These are phyloP conservation scores for Malus asiatica DNA, from an alignment of 306 rosid species.

Conservation along the genomic window DNA sequence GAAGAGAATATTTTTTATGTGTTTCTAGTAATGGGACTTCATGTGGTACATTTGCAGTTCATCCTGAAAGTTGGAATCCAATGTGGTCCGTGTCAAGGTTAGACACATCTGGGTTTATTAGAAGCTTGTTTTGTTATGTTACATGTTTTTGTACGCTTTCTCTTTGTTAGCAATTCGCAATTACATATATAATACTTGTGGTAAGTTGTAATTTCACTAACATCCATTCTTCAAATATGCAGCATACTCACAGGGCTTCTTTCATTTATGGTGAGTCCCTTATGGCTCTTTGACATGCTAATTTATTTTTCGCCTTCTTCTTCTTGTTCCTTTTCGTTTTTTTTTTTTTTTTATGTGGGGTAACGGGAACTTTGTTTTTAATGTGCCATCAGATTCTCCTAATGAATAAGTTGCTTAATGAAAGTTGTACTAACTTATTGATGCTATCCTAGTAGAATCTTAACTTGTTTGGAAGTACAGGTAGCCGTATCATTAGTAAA, in stretches of 20 bases:
- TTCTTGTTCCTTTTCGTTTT: not conserved
- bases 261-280: constrained; percentile 82
- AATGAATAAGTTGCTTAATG: not conserved
- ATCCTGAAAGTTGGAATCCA: constrained; percentile 99
- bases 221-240: constrained; percentile 36
- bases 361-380: too few relatives aligned
- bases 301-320: not conserved
- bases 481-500: not conserved
- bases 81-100: constrained; percentile 99
- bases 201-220: constrained; percentile 26
- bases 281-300: constrained; percentile 17
- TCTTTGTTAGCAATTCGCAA: constrained; percentile 7
- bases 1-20: constrained; percentile 1
- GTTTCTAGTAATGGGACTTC: constrained; percentile 7
- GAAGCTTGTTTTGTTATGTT: not conserved
- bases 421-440: not conserved
- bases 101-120: constrained; percentile 14
- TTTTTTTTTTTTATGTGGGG: too few relatives aligned
- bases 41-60: constrained; percentile 51
- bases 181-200: constrained; percentile 6
- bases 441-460: not conserved
- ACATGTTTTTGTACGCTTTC: not conserved
- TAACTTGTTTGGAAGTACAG: not conserved
- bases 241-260: constrained; percentile 98
- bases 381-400: not conserved